phyloP scores from a whole-genome alignment of 2,329 filamentous ascomycete genomes.

The Penicillium brevicompactum region DNA sequence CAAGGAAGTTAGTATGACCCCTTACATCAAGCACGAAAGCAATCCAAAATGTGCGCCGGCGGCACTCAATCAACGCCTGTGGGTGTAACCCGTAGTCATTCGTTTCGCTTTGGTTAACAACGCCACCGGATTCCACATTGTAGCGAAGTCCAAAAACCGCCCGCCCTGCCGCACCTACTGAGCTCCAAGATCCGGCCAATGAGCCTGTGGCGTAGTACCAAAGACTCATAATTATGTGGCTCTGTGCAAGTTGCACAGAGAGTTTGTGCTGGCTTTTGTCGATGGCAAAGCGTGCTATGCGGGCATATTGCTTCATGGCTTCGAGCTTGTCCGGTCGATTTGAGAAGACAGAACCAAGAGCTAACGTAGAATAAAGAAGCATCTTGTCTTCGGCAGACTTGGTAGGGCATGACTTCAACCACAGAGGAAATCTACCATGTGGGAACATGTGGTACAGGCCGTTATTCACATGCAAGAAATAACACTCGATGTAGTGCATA shows the following conservation, averaged over 20 bases:
- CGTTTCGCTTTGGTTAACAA: slow-evolving; percentile 48
- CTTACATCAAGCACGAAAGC: slow-evolving; percentile 68
- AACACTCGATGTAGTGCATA: slow-evolving; percentile 56
- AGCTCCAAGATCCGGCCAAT: slow-evolving; percentile 64
- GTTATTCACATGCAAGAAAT: slow-evolving; percentile 60
- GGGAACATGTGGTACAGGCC: slow-evolving; percentile 61
- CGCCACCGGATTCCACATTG: slow-evolving; percentile 61
- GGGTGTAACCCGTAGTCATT: slow-evolving; percentile 62
- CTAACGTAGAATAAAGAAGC: slow-evolving; percentile 63
- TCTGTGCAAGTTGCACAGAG: slow-evolving; percentile 67
- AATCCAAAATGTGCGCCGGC: slow-evolving; percentile 72
- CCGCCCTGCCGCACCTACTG: slow-evolving; percentile 63
- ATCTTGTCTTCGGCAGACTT: slow-evolving; percentile 60
- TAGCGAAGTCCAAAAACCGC: slow-evolving; percentile 62
- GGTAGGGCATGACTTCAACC: slow-evolving; percentile 52
- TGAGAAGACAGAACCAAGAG: slow-evolving; percentile 60
- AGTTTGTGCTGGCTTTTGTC: slow-evolving; percentile 54
- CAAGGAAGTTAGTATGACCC: slow-evolving; percentile 23
- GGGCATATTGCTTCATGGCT: slow-evolving; percentile 52
- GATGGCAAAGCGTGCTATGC: slow-evolving; percentile 61
- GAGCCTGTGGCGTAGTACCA: slow-evolving; percentile 66
- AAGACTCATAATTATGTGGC: slow-evolving; percentile 65
- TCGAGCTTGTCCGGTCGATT: slow-evolving; percentile 46
- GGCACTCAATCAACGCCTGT: slow-evolving; percentile 64
- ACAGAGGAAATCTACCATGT: slow-evolving; percentile 54